Evolutionary conservation across 306 rosid genomes (phyloP), one percentile per base, ranked within the genome.

Genomic region (Quercus ilex): DNA sequence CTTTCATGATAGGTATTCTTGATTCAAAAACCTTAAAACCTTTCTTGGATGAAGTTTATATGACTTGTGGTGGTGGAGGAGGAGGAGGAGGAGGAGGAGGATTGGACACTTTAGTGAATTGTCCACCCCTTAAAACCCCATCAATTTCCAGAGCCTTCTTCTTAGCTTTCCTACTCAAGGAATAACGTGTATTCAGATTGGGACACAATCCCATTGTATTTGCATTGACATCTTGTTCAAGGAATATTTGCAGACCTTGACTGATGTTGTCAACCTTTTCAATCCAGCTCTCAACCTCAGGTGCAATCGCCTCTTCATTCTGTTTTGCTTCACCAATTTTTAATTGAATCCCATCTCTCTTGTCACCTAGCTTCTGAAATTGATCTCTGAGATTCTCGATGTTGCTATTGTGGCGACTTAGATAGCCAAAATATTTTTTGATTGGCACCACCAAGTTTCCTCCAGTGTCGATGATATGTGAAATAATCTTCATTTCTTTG

Each of bases 1-100:
- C 57, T 59, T 38, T 75, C 5, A 59, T 12, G 13, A 9, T 46
- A 9, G 15, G 15, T 46, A 38, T 52, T 60, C 86, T 67, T 4
- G 82, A 35, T 25, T 52, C 59, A 18, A 82, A 77, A 15, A 62
- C 71, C 69, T 26, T 82, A 5, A 76, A 46, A 46, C 52, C 52
- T 2, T 46, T 12, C 15, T 2, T 46, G 52, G 52, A 46, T 46
- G 52, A 46, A 46, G 52, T 9, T 46, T 12, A 15, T 46, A 46
- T 46, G 13, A 2, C 52, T 1, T 46, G 52, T 46, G 43, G 43
- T 7, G 43, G 43, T 7, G 43, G 43, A 38, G 43, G 43, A 35
- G 52, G 43, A 35, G 43, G 41, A 5, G 51, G 51, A 46, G 52
- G 52, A 0, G 52, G 15, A n/a, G n/a, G n/a, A 46, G 52, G 52